These are phyloP conservation scores for Phytophthora lateralis DNA, from an alignment of 352 stramenopile genomes.

Conservation along the genomic window DNA sequence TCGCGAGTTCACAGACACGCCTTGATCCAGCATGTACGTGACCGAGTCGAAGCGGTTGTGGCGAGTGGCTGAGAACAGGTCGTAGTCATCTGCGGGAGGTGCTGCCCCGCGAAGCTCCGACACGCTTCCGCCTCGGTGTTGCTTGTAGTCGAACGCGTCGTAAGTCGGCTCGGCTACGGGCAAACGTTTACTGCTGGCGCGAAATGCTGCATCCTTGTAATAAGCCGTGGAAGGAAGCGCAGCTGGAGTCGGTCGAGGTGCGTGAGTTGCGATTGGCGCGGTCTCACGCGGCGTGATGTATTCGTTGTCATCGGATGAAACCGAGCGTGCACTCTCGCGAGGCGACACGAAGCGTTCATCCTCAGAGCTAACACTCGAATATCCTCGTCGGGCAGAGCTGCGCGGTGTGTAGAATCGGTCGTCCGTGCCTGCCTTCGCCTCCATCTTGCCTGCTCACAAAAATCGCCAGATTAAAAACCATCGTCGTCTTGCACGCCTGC, in stretches of 20 bases:
- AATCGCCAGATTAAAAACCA: constrained; percentile 15
- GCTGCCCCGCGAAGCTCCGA: constrained; percentile 19
- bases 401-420: constrained; percentile 74
- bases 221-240: constrained; percentile 3
- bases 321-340: constrained; percentile 58
- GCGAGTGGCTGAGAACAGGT: constrained; percentile 86
- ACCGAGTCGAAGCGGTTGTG: constrained; percentile 90
- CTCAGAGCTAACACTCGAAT: constrained; percentile 58
- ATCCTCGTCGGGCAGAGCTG: constrained; percentile 59
- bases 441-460: constrained; percentile 34
- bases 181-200: constrained; percentile 26
- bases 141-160: constrained; percentile 42
- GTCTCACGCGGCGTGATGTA: constrained; percentile 61
- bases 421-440: constrained; percentile 46
- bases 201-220: constrained; percentile 33
- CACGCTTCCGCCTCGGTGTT: constrained; percentile 11
- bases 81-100: constrained; percentile 52
- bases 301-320: constrained; percentile 70
- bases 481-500: not conserved
- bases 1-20: constrained; percentile 75
- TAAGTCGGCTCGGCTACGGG: constrained; percentile 19
- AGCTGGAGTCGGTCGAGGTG: constrained; percentile 6
- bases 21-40: constrained; percentile 83
- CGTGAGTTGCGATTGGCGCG: constrained; percentile 1
- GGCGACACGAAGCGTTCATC: constrained; percentile 68